phyloP scores from a whole-genome alignment of 768 basidiomycete genomes.

The Termitomyces sp. region DNA sequence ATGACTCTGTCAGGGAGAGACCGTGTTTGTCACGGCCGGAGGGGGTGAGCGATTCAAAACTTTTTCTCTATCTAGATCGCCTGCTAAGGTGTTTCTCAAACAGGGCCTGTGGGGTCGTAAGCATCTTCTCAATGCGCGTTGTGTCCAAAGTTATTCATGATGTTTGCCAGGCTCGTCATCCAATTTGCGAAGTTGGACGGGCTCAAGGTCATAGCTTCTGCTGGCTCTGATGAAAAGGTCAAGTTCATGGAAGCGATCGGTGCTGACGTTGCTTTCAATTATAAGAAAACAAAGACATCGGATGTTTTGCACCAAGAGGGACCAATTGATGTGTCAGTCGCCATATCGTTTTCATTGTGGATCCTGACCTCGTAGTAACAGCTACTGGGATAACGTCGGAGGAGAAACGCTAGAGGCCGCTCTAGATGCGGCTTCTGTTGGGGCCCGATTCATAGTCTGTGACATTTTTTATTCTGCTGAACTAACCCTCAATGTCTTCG shows the following conservation, averaged over 20 bases:
- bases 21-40: constrained; percentile 32
- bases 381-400: constrained; percentile 56
- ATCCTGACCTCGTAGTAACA: constrained; percentile 9
- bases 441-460: constrained; percentile 41
- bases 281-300: constrained; percentile 49
- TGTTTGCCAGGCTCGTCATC: constrained; percentile 32
- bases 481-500: not conserved
- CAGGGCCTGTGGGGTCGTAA: constrained; percentile 52
- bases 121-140: constrained; percentile 13
- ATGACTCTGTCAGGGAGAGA: constrained; percentile 20
- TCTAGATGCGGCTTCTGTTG: constrained; percentile 33
- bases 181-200: constrained; percentile 46
- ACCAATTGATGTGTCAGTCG: not conserved
- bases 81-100: constrained; percentile 12
- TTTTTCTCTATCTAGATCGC: not conserved
- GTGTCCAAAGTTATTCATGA: not conserved
- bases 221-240: constrained; percentile 70
- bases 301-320: constrained; percentile 46
- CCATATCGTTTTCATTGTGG: not conserved
- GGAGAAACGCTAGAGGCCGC: constrained; percentile 57
- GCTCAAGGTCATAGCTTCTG: constrained; percentile 63
- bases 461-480: not conserved
- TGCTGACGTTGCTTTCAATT: constrained; percentile 67
- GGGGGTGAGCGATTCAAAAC: constrained; percentile 19
- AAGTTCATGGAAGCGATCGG: constrained; percentile 51